Evolutionary conservation across 768 basidiomycete genomes (phyloP).

Genomic region (Serendipita vermifera): DNA sequence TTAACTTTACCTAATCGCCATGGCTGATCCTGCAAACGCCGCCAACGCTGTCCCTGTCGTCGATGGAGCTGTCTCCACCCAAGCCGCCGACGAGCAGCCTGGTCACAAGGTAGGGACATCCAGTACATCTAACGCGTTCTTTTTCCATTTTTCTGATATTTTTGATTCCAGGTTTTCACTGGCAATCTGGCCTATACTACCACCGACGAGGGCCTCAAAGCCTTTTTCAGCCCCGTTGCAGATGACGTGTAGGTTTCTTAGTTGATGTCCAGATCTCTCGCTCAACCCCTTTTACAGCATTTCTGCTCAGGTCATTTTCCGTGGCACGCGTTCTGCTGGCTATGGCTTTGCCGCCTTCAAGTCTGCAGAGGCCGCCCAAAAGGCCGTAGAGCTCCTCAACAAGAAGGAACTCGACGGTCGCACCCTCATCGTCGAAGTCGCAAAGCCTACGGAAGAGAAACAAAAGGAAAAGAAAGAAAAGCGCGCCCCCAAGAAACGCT

Average conservation of each 20-base stretch:
- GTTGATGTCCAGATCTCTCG: conserved; percentile 17
- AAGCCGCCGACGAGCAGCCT: conserved; percentile 9
- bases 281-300: conserved; percentile 34
- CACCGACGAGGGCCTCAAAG: conserved; percentile 88
- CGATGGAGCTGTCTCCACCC: conserved; percentile 9
- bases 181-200: conserved; percentile 93
- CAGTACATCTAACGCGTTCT: conserved; percentile 15
- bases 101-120: neutral
- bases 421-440: conserved; percentile 79
- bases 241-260: conserved; percentile 77
- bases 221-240: conserved; percentile 81
- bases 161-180: conserved; percentile 60
- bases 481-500: conserved; percentile 67
- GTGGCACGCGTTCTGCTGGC: conserved; percentile 73
- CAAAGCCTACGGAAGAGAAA: conserved; percentile 83
- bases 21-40: conserved; percentile 4
- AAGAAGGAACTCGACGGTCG: conserved; percentile 83
- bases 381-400: conserved; percentile 75
- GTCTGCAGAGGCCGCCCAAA: conserved; percentile 69
- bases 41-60: neutral
- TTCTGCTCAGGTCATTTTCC: conserved; percentile 75
- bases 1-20: conserved; percentile 6
- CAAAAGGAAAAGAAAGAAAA: conserved; percentile 70
- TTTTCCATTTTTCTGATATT: conserved; percentile 15
- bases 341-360: conserved; percentile 86